Base-by-base conservation (phyloP, 257 asterid species). In the Nicotiana obtusifolia region DNA sequence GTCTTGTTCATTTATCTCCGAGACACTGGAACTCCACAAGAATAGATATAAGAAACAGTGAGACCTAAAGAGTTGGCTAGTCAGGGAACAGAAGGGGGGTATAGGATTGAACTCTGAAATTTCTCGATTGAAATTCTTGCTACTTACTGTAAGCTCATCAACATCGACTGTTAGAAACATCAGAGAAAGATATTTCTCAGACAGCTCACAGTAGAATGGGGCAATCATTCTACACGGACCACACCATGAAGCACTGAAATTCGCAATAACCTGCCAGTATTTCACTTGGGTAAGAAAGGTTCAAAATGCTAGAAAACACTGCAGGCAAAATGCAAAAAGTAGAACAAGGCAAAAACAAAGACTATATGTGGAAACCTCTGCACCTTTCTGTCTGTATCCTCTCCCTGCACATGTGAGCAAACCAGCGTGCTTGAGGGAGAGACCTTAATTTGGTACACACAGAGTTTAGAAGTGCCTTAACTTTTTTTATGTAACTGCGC, bases 211-310 rank as follows among this genome's bases (percentile, higher is more conserved):
- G 85, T 84, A 96, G 90, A 86, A 91, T 82, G 98, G 98, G 57
- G 98, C 97, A 81, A 96, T 93, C 90, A 89, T 82, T 88, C 91
- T 89, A 88, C 99, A 96, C 84, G 99, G 99, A 83, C 93, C 97
- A 85, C 99, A 96, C 99, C 99, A 96, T 35, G 95, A 52, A 64
- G 99, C 99, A 80, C 98, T 96, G 77, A 96, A 96, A 90, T 96
- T 96, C 53, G 97, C 98, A 84, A 96, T 73, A 78, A 90, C 91
- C 93, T 91, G 88, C 68, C 53, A 53, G 68, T 44, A 64, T 22
- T 53, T 7, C 80, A 47, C 80, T 75, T 24, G 62, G 0, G 44
- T 75, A 49, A 49, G 80, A 49, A 75, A 24, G 62, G 57, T 33
- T 54, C 57, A 44, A 59, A 73, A 75, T 75, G 60, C 41, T 10